Evolutionary conservation across 805 yeast species (phyloP), one percentile per base, ranked within the genome.

Genomic region (Ogataea thermomethanolica): DNA sequence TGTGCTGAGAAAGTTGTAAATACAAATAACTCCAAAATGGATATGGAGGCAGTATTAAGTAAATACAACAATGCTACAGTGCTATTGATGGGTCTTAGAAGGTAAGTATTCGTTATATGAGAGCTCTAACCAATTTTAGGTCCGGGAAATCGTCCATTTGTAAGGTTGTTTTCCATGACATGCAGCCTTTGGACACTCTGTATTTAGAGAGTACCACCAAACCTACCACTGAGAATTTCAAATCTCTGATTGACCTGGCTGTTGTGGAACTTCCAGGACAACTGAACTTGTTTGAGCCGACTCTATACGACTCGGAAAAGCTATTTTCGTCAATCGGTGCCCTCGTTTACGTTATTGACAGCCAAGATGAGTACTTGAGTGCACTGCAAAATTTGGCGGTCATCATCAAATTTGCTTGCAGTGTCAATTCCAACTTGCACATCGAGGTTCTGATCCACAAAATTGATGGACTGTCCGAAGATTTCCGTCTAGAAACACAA

Each of bases 231-330:
- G 96, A 89, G 54, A 84, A 78, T 54, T 85, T 89, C 58, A 75
- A 81, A 35, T 86, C 96, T 8, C 69, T 91, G 37, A 86, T 90
- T 29, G 93, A 90, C 58, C 67, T 91, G 32, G 81, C 88, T 2
- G 90, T 91, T 12, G 86, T 89, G 84, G 99, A 91, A 60, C 69
- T 91, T 12, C 99, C 99, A 0, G 98, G 97, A 3, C 97, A 91
- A 61, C 64, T 90, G 46, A 88, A 89, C 59, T 78, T 87, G 54
- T 86, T 88, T 58, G 96, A 89, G 52, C 93, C 95, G 3, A 74
- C 80, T 25, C 44, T 64, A 23, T 81, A 82, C 51, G 96, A 88
- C 54, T 78, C 85, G 17, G 89, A 81, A 46, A 70, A 81, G 45
- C 64, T 90, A 21, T 90, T 91, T 55, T 71, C 81, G 30, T 79